Evolutionary conservation across 2,329 filamentous ascomycete genomes (phyloP), one percentile per base, ranked within the genome.

Genomic region (Fusarium torreyae): DNA sequence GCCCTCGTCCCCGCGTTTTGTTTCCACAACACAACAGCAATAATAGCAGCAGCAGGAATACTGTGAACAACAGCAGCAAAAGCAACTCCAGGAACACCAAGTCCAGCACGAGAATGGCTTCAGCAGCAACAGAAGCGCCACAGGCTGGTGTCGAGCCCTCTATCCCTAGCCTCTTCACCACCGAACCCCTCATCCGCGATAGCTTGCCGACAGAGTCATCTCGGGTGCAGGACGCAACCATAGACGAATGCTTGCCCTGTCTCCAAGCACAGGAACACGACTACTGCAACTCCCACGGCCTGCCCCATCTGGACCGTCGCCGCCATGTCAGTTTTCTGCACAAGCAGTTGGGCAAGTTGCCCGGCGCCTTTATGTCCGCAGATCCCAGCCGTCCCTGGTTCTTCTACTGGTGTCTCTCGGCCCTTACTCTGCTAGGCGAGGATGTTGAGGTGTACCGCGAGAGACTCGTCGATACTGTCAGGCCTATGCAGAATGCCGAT

Each of bases 371-470:
- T 79, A 89, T 91, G 53, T 86, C 86, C 49, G 88, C 94, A 71
- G 96, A 99, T 83, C 91, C 96, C 33, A 94, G 92, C 77, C 86
- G 95, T 57, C 94, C 96, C 11, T 99, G 96, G 96, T 88, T 97
- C 75, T 86, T 97, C 69, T 98, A 98, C 82, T 99, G 96, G 96
- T 92, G 88, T 54, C 84, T 98, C 55, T 88, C 91, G 34, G 94
- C 88, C 4, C 84, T 99, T 69, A 84, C 87, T 26, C 84, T 94
- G 34, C 82, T 99, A 50, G 94, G 93, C 48, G 89, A 94, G 76
- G 93, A 97, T 77, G 84, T 88, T 48, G 80, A 80, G 33, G 80
- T 88, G 39, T 95, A 93, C 79, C 88, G 91, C 57, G 83, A 91
- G 69, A 85, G 87, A 81, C 88, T 95, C 61, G 82, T 92, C 51